Evolutionary conservation across 495 filamentous ascomycete species (phyloP).

Genomic region (Cercophora scortea): DNA sequence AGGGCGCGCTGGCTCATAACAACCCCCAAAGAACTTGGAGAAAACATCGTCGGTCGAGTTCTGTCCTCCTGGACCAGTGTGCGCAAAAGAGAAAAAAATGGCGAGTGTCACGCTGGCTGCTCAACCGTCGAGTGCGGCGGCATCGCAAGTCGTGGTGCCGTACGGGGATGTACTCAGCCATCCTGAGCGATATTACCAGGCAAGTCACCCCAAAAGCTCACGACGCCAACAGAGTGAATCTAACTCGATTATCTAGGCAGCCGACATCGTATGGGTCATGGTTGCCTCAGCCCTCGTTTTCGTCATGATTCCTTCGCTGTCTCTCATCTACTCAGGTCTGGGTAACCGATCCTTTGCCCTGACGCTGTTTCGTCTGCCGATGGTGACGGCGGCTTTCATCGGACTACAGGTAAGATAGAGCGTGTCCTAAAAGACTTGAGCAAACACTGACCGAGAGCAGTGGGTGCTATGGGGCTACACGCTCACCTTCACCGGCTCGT

Average conservation of each 20-base stretch:
- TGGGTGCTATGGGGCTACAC: constrained; percentile 11
- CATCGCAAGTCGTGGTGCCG: neutral
- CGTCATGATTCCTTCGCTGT: constrained; percentile 11
- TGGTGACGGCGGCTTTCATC: constrained; percentile 9
- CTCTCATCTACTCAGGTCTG: constrained; percentile 11
- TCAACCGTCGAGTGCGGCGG: neutral
- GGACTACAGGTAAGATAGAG: constrained; percentile 3
- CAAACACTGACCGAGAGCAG: neutral
- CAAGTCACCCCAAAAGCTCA: neutral
- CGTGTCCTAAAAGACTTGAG: neutral
- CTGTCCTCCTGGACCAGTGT: neutral
- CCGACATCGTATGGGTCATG: constrained; percentile 12
- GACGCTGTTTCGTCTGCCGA: constrained; percentile 10
- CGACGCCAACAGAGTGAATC: neutral
- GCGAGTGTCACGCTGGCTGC: constrained; percentile 1
- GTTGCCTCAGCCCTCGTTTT: constrained; percentile 9
- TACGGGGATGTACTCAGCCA: constrained; percentile 4
- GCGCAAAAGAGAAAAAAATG: constrained; percentile 1
- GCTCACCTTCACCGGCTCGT: constrained; percentile 7
- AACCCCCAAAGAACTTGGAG: neutral
- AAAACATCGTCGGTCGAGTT: neutral
- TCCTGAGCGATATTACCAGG: constrained; percentile 7
- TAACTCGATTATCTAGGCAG: neutral
- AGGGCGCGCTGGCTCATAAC: neutral
- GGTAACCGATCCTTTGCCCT: constrained; percentile 11